Percentiles rank a stretch among this genome's conserved stretches.
These are phyloP conservation scores for Nematodospora anomalae DNA, from an alignment of 1,139 yeast species.

Conservation along the genomic window DNA sequence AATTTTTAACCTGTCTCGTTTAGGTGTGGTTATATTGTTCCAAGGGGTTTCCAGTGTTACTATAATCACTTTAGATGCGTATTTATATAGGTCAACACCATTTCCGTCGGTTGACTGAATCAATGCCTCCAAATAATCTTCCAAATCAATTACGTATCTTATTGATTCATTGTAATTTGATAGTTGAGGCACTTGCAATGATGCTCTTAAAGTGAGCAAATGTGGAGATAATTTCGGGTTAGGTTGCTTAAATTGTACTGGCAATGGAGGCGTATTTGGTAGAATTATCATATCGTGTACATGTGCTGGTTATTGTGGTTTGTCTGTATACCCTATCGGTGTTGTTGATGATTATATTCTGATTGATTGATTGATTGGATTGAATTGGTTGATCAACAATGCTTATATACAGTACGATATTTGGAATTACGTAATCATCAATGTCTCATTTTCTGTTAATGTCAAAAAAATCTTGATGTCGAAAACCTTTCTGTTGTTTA, in stretches of 20 bases:
- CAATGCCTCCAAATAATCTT: constrained; percentile 32
- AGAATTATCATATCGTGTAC: constrained; percentile 31
- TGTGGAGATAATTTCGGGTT: constrained; percentile 16
- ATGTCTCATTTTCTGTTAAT: too few relatives aligned
- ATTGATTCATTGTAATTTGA: constrained; percentile 31
- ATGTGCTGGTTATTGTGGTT: too few relatives aligned
- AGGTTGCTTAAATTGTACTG: constrained; percentile 14
- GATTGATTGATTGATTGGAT: too few relatives aligned
- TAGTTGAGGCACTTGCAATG: constrained; percentile 16
- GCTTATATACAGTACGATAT: too few relatives aligned
- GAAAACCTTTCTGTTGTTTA: too few relatives aligned
- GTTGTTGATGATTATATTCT: too few relatives aligned
- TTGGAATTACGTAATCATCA: too few relatives aligned
- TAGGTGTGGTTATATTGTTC: constrained; percentile 12
- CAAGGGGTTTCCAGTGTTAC: constrained; percentile 18
- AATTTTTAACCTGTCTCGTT: constrained; percentile 5
- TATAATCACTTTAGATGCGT: neutral
- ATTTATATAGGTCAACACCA: constrained; percentile 6
- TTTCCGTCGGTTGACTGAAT: constrained; percentile 15
- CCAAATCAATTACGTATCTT: constrained; percentile 32
- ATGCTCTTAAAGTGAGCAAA: constrained; percentile 19
- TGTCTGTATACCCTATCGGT: too few relatives aligned
- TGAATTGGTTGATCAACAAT: too few relatives aligned
- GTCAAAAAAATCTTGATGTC: too few relatives aligned
- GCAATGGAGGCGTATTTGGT: constrained; percentile 35